Evolutionary conservation across 2,329 filamentous ascomycete genomes (phyloP), one percentile per base, ranked within the genome.

Genomic region (Xylaria sp.): DNA sequence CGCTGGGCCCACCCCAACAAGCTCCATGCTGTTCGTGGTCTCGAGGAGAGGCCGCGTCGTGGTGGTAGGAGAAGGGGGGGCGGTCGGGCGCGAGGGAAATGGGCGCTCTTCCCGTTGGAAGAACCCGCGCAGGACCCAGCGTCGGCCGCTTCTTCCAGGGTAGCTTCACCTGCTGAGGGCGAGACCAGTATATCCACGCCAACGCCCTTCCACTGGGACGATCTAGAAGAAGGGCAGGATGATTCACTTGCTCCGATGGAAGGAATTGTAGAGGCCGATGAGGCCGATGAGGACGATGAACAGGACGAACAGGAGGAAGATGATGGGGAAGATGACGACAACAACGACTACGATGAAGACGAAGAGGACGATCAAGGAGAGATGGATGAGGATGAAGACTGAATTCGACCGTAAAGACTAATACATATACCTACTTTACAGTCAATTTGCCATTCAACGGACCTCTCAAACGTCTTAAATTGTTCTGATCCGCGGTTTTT

Each of bases 181-280:
- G 58, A 53, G 38, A 59, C 58, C 1, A 31, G 9, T 17, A 58
- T 66, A 7, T 76, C 75, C 10, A 74, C 71, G 26, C 72, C 74
- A 23, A 77, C 76, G 1, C 76, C 76, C 13, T 65, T 23, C 15
- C 72, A 56, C 3, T 77, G 76, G 76, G 71, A 72, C 9, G 74
- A 76, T 49, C 56, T 76, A 4, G 70, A 64, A 31, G 69, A 60
- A 20, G 65, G 48, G 13, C 64, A 56, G 44, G 67, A 42, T 23
- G 51, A 33, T 11, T 60, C 33, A 7, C 38, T 33, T 15, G 58
- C 46, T n/a, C 53, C 23, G 13, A 44, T 66, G 42, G 54, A 57
- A 36, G 63, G 48, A 31, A 23, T 51, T 13, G 42, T 59, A 31
- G 72, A 72, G 6, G 67, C 65, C 1, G 73, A 72, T 15, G 40